Evolutionary conservation across 2,329 filamentous ascomycete genomes (phyloP), one percentile per base, ranked within the genome.

Genomic region (Ascochyta rabiei): DNA sequence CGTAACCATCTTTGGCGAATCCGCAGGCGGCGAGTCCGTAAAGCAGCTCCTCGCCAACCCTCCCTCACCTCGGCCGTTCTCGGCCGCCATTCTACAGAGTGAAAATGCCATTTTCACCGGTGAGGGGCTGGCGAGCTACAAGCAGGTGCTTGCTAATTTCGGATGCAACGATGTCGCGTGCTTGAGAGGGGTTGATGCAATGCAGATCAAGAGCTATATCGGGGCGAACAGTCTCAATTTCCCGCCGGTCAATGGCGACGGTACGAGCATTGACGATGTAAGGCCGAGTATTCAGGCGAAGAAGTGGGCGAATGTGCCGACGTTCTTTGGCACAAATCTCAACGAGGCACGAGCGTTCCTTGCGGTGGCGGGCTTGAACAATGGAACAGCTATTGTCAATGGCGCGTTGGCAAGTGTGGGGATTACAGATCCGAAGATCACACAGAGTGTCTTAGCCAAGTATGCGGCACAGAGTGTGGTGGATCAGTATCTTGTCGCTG

Each of bases 1-100:
- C 18, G 80, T 84, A 33, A 84, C 81, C 0, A 73, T 84, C 7
- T 68, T 70, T 19, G 66, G 65, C 2, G 61, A 69, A 47, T 67
- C 65, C 12, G 67, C 67, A 12, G 68, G 68, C 13, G 61, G 52
- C 12, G 57, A 61, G 18, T 45, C 61, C 1, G 57, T 60, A 13
- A 64, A 66, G 33, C 52, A 57, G n/a, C 39, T 67, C 0, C 42
- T 70, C 13, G 67, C 67, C 1, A 66, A 64, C 3, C 56, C 57
- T 21, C 57, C 59, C 2, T 54, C 56, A 7, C 50, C 56, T 13
- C 56, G 57, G 1, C 61, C 63, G 1, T 70, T 69, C 44, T 60
- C 48, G 1, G 64, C 66, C 1, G 67, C 60, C 3, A 69, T 70
- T 18, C 55, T 70, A 40, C 31, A 68, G 43, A 66, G 61, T 13